These are phyloP conservation scores for Mimosa pudica DNA, from an alignment of 306 rosid genomes.

Conservation along the genomic window DNA sequence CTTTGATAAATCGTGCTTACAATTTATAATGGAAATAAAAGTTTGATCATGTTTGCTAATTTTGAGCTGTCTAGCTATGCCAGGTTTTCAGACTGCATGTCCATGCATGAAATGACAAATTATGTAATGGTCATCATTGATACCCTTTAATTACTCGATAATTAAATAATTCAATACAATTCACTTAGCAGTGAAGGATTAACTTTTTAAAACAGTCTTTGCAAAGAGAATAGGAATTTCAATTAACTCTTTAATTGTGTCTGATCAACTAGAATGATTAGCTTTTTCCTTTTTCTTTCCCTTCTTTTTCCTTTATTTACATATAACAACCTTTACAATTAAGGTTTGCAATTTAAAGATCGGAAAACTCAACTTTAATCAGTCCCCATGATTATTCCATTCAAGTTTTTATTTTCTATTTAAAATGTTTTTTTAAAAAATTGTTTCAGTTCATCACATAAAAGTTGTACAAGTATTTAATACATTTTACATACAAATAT, in stretches of 20 bases:
- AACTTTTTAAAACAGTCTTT: constrained; percentile 19
- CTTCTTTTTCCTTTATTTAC: background rate
- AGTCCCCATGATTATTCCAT: background rate
- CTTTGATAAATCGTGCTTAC: constrained; percentile 39
- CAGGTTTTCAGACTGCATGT: constrained; percentile 49
- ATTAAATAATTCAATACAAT: background rate
- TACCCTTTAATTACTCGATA: constrained; percentile 11
- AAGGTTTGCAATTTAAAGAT: background rate
- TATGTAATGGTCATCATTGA: constrained; percentile 22
- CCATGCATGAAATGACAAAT: constrained; percentile 55
- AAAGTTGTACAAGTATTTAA: background rate
- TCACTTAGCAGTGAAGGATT: constrained; percentile 27
- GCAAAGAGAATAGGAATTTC: constrained; percentile 8
- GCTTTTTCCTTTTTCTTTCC: constrained; percentile 16
- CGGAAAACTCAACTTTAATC: background rate
- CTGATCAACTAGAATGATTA: constrained; percentile 7
- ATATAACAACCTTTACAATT: background rate
- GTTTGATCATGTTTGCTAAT: constrained; percentile 32
- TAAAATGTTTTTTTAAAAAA: background rate
- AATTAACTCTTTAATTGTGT: constrained; percentile 29
- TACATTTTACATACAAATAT: background rate
- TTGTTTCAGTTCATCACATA: background rate
- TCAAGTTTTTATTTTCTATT: background rate
- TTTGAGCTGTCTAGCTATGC: constrained; percentile 47
- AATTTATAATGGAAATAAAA: constrained; percentile 20